Percentiles rank a stretch among this genome's conserved stretches.
Evolutionary conservation across 1,139 yeast genomes (phyloP).

Genomic region (Yamadazyma siamensis): DNA sequence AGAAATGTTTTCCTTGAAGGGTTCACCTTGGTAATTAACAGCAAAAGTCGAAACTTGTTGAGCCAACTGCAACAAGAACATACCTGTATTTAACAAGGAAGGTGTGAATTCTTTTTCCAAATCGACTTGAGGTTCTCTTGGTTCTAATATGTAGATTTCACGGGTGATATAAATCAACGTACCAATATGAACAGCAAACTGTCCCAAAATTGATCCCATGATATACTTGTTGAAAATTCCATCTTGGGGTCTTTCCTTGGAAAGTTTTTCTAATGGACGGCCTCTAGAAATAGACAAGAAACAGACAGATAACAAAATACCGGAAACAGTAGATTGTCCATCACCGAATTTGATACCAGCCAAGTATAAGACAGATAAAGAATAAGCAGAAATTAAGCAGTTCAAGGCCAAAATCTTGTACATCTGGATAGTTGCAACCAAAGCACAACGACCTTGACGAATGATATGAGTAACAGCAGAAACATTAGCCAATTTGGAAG

Average conservation of each 20-base stretch:
- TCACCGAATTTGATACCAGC: conserved; percentile 99
- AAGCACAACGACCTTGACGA: conserved; percentile 98
- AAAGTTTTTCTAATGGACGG: conserved; percentile 81
- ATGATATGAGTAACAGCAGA: conserved; percentile 89
- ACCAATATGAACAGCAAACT: conserved; percentile 86
- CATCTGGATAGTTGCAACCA: conserved; percentile 97
- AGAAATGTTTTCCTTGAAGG: conserved; percentile 86
- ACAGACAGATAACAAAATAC: conserved; percentile 86
- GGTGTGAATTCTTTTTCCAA: conserved; percentile 87
- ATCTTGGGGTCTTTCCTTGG: conserved; percentile 95
- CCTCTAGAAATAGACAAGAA: conserved; percentile 95
- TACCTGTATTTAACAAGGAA: conserved; percentile 91
- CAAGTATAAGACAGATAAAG: conserved; percentile 85
- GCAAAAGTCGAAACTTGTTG: conserved; percentile 98
- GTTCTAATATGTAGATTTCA: conserved; percentile 84
- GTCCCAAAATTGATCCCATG: conserved; percentile 96
- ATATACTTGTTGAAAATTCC: conserved; percentile 93
- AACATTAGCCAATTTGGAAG: conserved; percentile 90
- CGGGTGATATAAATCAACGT: conserved; percentile 79
- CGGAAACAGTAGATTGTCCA: conserved; percentile 93
- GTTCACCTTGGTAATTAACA: conserved; percentile 95
- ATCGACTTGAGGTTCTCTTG: conserved; percentile 85
- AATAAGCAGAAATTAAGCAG: conserved; percentile 95
- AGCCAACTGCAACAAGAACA: conserved; percentile 88
- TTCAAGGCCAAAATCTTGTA: conserved; percentile 95